Base-by-base conservation (phyloP, 2,329 filamentous ascomycete genomes). In the Diaporthe sp. region DNA sequence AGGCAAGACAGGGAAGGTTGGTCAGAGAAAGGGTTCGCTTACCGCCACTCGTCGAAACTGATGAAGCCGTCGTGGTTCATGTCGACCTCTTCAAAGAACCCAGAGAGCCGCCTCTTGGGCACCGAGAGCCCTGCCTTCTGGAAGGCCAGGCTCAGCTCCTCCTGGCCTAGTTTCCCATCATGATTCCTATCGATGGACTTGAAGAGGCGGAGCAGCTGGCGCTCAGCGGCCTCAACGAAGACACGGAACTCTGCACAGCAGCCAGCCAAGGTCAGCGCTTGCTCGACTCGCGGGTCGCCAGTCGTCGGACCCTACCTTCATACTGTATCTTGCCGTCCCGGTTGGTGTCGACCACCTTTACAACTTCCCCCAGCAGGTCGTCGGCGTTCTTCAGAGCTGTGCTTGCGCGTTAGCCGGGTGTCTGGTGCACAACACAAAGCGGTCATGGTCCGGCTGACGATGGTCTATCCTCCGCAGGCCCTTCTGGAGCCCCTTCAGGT, bases 1-100 rank as follows among this genome's bases (percentile, higher is more conserved):
- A 25, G 45, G 42, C 45, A 52, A 28, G 33, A 64, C 35, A 47
- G 45, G 73, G 64, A 54, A 74, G 74, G 47, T 71, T 35, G 72
- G 68, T 61, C 10, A 75, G 74, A 77, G 71, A 28, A 72, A 74
- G 76, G 33, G 50, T 12, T 45, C 58, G 87, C 93, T 85, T 91
- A 98, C 96, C 96, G 93, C 97, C 97, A 98, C 89, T 99, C 97
- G 78, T 95, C 92, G 84, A 97, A 98, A 77, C 89, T 95, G 79
- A 98, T 97, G 77, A 87, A 91, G 64, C 95, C 95, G 82, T 99
- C 96, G 78, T 93, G 90, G 85, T 99, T 96, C 81, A 91, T 89
- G 83, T 99, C 97, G 79, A 99, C 93, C 82, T 98, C 93, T 77
- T 90, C 86, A 82, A 99, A 98, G 86, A 99, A 98, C 77, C 92